phyloP scores from a whole-genome alignment of 164 flowering plant species.

The grape (Vitis vinifera) region DNA sequence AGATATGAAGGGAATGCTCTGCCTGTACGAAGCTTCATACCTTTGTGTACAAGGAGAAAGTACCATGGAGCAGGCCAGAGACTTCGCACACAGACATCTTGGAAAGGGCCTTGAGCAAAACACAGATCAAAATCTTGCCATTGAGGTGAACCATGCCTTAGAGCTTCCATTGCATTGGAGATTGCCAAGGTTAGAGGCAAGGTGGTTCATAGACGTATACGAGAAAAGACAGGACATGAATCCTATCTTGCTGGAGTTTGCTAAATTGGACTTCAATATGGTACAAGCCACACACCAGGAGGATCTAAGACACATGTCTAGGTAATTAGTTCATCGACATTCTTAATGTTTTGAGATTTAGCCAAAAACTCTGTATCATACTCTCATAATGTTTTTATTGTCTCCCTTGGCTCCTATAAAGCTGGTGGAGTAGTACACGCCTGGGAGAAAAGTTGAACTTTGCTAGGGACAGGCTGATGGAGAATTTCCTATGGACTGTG shows the following conservation, averaged over 20 bases:
- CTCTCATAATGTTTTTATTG: not conserved
- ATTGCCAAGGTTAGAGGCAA: too few species aligned
- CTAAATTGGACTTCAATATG: not conserved
- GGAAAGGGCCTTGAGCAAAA: too few species aligned
- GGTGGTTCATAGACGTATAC: not conserved
- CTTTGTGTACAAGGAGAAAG: slow-evolving; percentile 20
- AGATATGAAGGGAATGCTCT: slow-evolving; percentile 22
- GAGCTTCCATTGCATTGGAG: not conserved
- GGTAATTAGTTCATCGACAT: too few species aligned
- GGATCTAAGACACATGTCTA: not conserved
- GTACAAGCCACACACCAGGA: not conserved
- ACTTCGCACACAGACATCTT: slow-evolving; percentile 14
- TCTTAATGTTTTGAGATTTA: too few species aligned
- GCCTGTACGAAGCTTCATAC: slow-evolving; percentile 30
- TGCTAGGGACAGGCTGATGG: not conserved
- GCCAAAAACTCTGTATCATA: too few species aligned
- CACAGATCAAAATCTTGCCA: too few species aligned
- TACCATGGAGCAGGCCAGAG: slow-evolving; percentile 21
- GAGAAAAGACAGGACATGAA: not conserved
- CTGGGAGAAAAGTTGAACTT: not conserved
- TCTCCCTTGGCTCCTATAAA: not conserved
- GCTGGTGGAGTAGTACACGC: not conserved
- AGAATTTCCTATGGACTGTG: not conserved
- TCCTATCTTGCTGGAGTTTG: not conserved
- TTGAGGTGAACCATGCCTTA: not conserved